Evolutionary conservation across 2,329 filamentous ascomycete genomes (phyloP), one percentile per base, ranked within the genome.

Genomic region (Alternaria conjuncta): DNA sequence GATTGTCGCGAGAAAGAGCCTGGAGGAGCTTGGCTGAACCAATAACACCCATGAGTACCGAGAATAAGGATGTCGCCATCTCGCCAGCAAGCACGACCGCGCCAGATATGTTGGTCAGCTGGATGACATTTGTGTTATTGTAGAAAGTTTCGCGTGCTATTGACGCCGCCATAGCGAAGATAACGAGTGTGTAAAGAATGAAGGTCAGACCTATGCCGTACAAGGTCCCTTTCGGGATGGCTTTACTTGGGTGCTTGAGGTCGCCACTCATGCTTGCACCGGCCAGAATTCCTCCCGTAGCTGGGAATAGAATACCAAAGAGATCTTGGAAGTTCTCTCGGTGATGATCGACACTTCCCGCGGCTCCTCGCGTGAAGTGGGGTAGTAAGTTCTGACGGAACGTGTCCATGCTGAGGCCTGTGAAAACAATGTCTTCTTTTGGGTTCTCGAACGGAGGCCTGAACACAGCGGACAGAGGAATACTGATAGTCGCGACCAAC

Each of bases 251-350:
- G 66, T 93, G 90, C 65, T 87, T 91, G 54, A 97, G 80, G 75
- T 97, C 93, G 18, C 93, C 93, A 8, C 93, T 96, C 93, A 97
- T 96, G 70, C 92, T 95, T 7, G 93, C 93, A 18, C 94, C 94
- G 49, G 86, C 86, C 71, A 88, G 87, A 25, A 87, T 88, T 5
- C 82, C 84, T 6, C 87, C 87, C 3, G 88, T 90, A 3, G 89
- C 88, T 36, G 93, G 92, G 71, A 96, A 97, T 2, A 97, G 82
- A 65, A 97, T 93, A 3, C 93, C 94, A 80, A 97, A 97, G 9
- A 96, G 83, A 69, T 93, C 89, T 65, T 94, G 90, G 69, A 94
- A 96, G 13, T 86, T 94, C 65, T 90, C 88, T 45, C 87, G 82
- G 8, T 88, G 89, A 36, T 83, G 83, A 61, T 89, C 86, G 54